A percentile compares a stretch with the other conserved stretches of the same genome.
These are phyloP conservation scores for Cyberlindnera xylosilytica DNA, from an alignment of 805 yeast genomes.

Conservation along the genomic window DNA sequence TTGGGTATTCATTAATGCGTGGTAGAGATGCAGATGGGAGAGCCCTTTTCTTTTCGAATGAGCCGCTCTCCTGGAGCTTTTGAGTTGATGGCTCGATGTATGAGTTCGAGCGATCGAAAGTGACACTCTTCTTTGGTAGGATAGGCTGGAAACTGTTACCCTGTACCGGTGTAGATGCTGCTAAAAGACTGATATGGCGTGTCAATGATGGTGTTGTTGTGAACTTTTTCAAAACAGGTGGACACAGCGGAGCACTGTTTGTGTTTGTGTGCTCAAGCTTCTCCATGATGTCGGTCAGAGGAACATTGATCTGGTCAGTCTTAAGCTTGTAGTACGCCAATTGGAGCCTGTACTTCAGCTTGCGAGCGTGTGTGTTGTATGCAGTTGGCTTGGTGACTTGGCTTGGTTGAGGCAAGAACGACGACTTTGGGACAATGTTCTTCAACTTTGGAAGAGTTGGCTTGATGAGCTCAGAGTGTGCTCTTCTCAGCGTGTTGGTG, in stretches of 20 bases:
- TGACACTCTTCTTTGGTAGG: slow-evolving; percentile 19
- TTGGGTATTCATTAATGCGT: slow-evolving; percentile 13
- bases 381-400: background rate
- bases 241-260: background rate
- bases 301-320: slow-evolving; percentile 42
- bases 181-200: slow-evolving; percentile 33
- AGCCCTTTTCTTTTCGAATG: background rate
- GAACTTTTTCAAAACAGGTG: slow-evolving; percentile 1
- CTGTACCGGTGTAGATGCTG: slow-evolving; percentile 31
- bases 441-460: slow-evolving; percentile 13
- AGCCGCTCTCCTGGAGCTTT: background rate
- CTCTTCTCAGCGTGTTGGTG: slow-evolving; percentile 17
- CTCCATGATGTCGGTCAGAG: slow-evolving; percentile 30
- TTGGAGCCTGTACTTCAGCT: slow-evolving; percentile 44
- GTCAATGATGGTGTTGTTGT: slow-evolving; percentile 24
- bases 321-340: slow-evolving; percentile 50
- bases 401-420: slow-evolving; percentile 2
- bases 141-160: slow-evolving; percentile 1
- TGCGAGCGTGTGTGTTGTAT: slow-evolving; percentile 30
- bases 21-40: slow-evolving; percentile 8
- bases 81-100: slow-evolving; percentile 7
- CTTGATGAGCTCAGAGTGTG: slow-evolving; percentile 13
- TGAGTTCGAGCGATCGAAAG: slow-evolving; percentile 16
- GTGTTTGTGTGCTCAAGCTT: slow-evolving; percentile 6
- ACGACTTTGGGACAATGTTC: slow-evolving; percentile 6